phyloP scores from a whole-genome alignment of 1,284 basidiomycete species.

The Moniliella sp. region DNA sequence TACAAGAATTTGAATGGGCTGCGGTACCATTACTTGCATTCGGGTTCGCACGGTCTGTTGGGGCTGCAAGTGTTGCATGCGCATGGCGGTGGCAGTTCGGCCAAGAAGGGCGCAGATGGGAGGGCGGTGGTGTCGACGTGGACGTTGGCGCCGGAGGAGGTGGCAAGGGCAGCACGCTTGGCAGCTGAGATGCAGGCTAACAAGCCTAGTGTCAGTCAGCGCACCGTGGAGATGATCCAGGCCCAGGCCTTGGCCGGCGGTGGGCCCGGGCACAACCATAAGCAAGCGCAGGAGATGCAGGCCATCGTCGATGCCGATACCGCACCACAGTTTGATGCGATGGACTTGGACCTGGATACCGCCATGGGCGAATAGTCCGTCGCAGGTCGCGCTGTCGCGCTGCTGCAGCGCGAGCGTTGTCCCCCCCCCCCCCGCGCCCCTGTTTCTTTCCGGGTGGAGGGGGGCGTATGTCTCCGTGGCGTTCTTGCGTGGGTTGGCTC shows the following conservation, averaged over 20 bases:
- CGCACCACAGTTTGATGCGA: not conserved
- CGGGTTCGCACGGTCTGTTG: constrained; percentile 54
- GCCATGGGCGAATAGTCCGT: too few relatives aligned
- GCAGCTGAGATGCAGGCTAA: constrained; percentile 6
- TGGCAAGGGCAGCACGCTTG: constrained; percentile 24
- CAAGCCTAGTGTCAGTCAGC: too few relatives aligned
- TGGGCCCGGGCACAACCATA: constrained; percentile 7
- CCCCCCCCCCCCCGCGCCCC: too few relatives aligned
- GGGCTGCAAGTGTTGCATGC: constrained; percentile 26
- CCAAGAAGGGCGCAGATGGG: constrained; percentile 25
- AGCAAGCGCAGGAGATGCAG: not conserved
- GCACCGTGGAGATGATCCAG: too few relatives aligned
- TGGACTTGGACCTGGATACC: too few relatives aligned
- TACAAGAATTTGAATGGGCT: constrained; percentile 55
- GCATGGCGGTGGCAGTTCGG: constrained; percentile 24
- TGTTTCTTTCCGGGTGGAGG: too few relatives aligned
- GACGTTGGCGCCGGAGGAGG: constrained; percentile 22
- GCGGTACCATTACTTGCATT: constrained; percentile 86
- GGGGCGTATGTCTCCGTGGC: too few relatives aligned
- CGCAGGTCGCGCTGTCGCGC: too few relatives aligned
- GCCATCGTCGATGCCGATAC: not conserved
- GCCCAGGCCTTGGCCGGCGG: too few relatives aligned
- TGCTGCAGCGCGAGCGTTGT: too few relatives aligned
- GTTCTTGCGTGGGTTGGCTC: too few relatives aligned
- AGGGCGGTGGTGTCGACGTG: constrained; percentile 25